Percentiles rank a stretch among this genome's conserved stretches.
Conservation (phyloP, 2,329 filamentous ascomycete species). For the Raffaelea arxii region DNA sequence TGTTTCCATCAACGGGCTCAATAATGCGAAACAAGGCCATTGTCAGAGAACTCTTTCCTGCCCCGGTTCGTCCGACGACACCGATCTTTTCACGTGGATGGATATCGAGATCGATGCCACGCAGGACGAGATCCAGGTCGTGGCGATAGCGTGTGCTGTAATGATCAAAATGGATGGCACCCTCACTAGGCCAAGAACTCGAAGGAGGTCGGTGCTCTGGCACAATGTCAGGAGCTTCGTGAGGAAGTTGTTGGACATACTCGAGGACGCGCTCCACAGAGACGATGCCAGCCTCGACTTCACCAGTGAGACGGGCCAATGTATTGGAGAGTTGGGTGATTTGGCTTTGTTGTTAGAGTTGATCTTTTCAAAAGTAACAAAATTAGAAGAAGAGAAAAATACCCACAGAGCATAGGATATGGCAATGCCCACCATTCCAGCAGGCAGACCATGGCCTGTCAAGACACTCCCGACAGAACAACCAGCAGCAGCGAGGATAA, state of each 20-base stretch:
- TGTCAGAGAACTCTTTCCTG: constrained; percentile 90
- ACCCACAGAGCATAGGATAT: constrained; percentile 97
- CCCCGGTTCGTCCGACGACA: constrained; percentile 90
- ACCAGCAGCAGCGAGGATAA: constrained; percentile 79
- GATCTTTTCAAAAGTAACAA: too few species aligned
- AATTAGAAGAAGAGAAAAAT: too few species aligned
- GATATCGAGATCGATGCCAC: constrained; percentile 85
- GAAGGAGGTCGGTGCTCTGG: constrained; percentile 77
- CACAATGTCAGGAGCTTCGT: constrained; percentile 90
- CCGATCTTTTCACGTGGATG: constrained; percentile 97
- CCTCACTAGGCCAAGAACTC: constrained; percentile 85
- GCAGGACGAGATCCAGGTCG: constrained; percentile 83
- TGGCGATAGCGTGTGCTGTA: constrained; percentile 90
- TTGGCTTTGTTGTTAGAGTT: too few species aligned
- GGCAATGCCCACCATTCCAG: constrained; percentile 77
- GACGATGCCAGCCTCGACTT: constrained; percentile 99
- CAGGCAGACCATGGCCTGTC: too few species aligned
- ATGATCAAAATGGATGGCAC: constrained; percentile 81
- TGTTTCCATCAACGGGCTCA: constrained; percentile 71
- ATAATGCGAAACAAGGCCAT: constrained; percentile 93
- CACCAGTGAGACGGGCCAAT: constrained; percentile 97
- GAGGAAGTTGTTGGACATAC: constrained; percentile 77
- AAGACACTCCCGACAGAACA: constrained; percentile 75
- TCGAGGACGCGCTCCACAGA: constrained; percentile 96
- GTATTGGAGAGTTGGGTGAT: constrained; percentile 97